Conservation (phyloP, 1,284 basidiomycete species). For the Naganishia liquefaciens region DNA sequence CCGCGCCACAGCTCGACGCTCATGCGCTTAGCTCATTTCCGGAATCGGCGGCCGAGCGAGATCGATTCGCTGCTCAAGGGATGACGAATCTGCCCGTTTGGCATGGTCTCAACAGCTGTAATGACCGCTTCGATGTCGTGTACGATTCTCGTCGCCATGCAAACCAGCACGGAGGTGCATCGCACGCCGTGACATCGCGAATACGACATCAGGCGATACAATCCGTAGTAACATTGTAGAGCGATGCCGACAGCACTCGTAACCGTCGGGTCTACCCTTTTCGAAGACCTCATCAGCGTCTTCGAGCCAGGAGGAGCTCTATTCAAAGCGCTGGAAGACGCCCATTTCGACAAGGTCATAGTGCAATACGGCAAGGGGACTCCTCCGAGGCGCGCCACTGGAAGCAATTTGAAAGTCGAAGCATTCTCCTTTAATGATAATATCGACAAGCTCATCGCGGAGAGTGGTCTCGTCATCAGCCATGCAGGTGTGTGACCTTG, state of each 20-base stretch:
- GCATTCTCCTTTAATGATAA: slow-evolving; percentile 72
- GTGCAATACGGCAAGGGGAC: slow-evolving; percentile 32
- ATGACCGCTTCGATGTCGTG: background rate
- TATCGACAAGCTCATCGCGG: slow-evolving; percentile 65
- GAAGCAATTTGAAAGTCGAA: slow-evolving; percentile 62
- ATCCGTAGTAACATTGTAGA: too few relatives aligned
- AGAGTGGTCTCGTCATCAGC: slow-evolving; percentile 77
- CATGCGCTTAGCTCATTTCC: background rate
- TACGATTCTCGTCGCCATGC: too few relatives aligned
- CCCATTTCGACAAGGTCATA: slow-evolving; percentile 46
- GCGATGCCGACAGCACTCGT: slow-evolving; percentile 60
- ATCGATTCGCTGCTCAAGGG: background rate
- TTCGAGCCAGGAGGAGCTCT: slow-evolving; percentile 58
- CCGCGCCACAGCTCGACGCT: background rate
- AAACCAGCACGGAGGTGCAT: too few relatives aligned
- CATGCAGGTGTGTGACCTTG: slow-evolving; percentile 73
- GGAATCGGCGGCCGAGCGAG: background rate
- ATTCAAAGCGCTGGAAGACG: slow-evolving; percentile 57
- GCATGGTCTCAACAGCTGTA: background rate
- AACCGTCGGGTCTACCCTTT: slow-evolving; percentile 86
- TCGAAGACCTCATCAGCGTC: slow-evolving; percentile 70
- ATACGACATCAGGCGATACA: too few relatives aligned
- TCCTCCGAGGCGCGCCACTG: slow-evolving; percentile 38
- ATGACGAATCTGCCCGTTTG: slow-evolving; percentile 15
- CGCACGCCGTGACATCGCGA: too few relatives aligned